phyloP scores from a whole-genome alignment of 2,329 filamentous ascomycete genomes.

The Pseudogymnoascus sp. region DNA sequence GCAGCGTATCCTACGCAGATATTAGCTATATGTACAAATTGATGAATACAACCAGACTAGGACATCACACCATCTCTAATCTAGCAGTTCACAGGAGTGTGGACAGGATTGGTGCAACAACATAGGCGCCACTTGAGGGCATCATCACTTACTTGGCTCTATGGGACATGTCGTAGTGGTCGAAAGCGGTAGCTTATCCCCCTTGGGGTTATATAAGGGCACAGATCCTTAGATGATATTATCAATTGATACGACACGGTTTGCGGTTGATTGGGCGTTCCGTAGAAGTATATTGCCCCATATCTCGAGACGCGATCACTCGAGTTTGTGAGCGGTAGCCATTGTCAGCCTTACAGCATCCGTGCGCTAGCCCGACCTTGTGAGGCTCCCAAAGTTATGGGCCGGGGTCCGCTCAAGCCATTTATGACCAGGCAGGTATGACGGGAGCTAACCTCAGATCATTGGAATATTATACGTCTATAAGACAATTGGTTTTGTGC shows the following conservation, averaged over 20 bases:
- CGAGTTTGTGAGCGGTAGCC: slow-evolving; percentile 7
- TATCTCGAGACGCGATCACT: slow-evolving; percentile 4
- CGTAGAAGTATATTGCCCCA: background rate
- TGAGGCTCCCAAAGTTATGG: slow-evolving; percentile 4
- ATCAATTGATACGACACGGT: background rate
- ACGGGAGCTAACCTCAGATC: background rate
- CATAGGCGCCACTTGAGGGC: background rate
- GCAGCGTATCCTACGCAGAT: slow-evolving; percentile 22
- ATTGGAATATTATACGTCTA: slow-evolving; percentile 1
- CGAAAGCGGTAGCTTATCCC: slow-evolving; percentile 7
- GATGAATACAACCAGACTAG: background rate
- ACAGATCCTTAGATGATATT: slow-evolving; percentile 3
- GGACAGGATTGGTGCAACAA: background rate
- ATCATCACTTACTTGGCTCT: background rate
- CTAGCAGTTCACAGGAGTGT: background rate
- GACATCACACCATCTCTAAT: background rate
- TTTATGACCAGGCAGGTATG: background rate
- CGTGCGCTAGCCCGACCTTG: background rate
- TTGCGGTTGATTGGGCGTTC: slow-evolving; percentile 1
- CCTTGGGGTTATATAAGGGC: slow-evolving; percentile 4
- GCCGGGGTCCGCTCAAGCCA: background rate
- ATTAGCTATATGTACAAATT: slow-evolving; percentile 14
- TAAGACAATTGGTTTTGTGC: background rate
- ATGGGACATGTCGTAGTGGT: slow-evolving; percentile 9
- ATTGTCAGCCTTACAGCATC: slow-evolving; percentile 7